These are phyloP conservation scores for Oidiodendron maius DNA, from an alignment of 495 filamentous ascomycete genomes.

Conservation along the genomic window DNA sequence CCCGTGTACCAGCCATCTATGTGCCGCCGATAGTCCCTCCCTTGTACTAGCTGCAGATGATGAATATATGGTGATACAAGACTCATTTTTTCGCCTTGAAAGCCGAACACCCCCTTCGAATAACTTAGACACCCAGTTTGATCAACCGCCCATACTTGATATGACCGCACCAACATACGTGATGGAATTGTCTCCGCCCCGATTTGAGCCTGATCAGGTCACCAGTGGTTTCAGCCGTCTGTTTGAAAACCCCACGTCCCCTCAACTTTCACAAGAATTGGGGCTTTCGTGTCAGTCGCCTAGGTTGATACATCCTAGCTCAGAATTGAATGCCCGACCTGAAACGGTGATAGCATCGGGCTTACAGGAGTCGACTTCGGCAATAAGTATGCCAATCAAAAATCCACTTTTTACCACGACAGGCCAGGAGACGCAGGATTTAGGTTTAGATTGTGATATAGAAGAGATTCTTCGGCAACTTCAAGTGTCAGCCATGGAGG, in stretches of 20 bases:
- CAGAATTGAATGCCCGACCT: slow-evolving; percentile 30
- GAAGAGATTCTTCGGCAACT: slow-evolving; percentile 55
- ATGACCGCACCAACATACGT: slow-evolving; percentile 21
- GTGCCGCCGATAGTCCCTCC: slow-evolving; percentile 12
- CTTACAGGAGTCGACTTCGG: slow-evolving; percentile 6
- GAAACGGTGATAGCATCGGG: slow-evolving; percentile 12
- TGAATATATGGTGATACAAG: slow-evolving; percentile 16
- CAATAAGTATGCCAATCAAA: slow-evolving; percentile 8
- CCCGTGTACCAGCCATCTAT: too few relatives aligned
- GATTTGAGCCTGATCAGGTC: slow-evolving; percentile 19
- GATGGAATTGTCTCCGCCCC: slow-evolving; percentile 17
- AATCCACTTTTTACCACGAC: slow-evolving; percentile 6
- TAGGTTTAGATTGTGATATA: slow-evolving; percentile 35
- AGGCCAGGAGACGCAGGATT: slow-evolving; percentile 4
- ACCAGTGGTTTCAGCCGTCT: slow-evolving; percentile 25
- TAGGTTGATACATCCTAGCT: slow-evolving; percentile 35
- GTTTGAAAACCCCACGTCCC: slow-evolving; percentile 27
- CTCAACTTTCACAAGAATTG: slow-evolving; percentile 24
- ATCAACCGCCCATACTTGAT: slow-evolving; percentile 19
- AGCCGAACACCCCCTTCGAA: slow-evolving; percentile 5
- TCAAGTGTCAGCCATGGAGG: slow-evolving; percentile 26
- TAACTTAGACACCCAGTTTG: slow-evolving; percentile 13
- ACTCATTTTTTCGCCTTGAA: slow-evolving; percentile 20
- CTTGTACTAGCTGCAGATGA: slow-evolving; percentile 10
- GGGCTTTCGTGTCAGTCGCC: slow-evolving; percentile 34